A percentile compares a stretch with the other conserved stretches of the same genome.
Conservation (phyloP, 495 filamentous ascomycete species). For the Talaromyces trachyspermus region DNA sequence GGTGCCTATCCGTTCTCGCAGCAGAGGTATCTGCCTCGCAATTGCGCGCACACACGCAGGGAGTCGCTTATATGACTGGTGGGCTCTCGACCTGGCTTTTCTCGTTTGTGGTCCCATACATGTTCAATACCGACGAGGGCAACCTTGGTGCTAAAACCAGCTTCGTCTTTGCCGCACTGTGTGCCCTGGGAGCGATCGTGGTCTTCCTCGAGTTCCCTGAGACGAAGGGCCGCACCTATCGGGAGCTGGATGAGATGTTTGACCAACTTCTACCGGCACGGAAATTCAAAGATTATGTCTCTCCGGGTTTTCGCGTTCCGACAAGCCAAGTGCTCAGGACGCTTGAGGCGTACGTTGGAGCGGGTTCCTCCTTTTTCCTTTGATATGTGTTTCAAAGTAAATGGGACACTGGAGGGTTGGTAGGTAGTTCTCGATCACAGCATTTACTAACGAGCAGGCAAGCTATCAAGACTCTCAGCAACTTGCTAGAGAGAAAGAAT, state of each 20-base stretch:
- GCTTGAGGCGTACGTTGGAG: no score
- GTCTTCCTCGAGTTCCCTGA: slow-evolving; percentile 22
- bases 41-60: slow-evolving; percentile 21
- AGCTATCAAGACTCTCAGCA: no score
- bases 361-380: no score
- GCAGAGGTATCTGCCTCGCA: slow-evolving; percentile 20
- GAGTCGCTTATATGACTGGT: slow-evolving; percentile 15
- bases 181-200: slow-evolving; percentile 2
- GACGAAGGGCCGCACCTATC: slow-evolving; percentile 19
- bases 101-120: slow-evolving; percentile 19
- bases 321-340: no score
- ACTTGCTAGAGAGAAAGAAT: no score
- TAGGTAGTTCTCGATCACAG: no score
- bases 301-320: no score
- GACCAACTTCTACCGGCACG: slow-evolving; percentile 5
- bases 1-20: slow-evolving; percentile 6
- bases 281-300: slow-evolving; percentile 9
- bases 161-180: slow-evolving; percentile 17
- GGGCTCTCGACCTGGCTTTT: slow-evolving; percentile 16
- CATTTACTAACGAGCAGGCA: no score
- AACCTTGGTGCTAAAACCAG: slow-evolving; percentile 21
- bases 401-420: no score
- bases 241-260: slow-evolving; percentile 21
- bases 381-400: no score
- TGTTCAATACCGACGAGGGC: slow-evolving; percentile 21